A percentile compares a stretch with the other conserved stretches of the same genome.
These are phyloP conservation scores for Coemansia sp. DNA, from an alignment of 192 early-diverging fungal genomes.

Conservation along the genomic window DNA sequence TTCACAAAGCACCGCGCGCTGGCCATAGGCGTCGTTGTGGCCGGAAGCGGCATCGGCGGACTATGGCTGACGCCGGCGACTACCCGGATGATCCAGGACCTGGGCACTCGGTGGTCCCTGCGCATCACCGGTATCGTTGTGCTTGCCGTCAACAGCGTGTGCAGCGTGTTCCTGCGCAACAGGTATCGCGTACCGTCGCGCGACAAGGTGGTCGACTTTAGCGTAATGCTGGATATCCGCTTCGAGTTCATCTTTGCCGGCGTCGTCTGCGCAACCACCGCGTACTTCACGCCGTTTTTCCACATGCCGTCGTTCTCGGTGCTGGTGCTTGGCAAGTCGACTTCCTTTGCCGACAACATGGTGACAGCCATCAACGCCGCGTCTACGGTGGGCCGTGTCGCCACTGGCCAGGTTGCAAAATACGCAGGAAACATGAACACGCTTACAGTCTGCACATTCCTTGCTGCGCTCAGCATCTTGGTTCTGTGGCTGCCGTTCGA, in stretches of 20 bases:
- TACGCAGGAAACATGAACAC: slow-evolving; percentile 62
- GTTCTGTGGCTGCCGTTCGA: slow-evolving; percentile 58
- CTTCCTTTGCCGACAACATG: slow-evolving; percentile 52
- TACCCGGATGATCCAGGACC: slow-evolving; percentile 33
- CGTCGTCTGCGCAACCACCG: slow-evolving; percentile 43
- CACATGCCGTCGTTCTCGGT: slow-evolving; percentile 46
- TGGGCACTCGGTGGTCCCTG: slow-evolving; percentile 59
- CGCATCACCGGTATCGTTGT: slow-evolving; percentile 52
- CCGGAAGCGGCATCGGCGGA: slow-evolving; percentile 58
- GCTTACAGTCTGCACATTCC: slow-evolving; percentile 44
- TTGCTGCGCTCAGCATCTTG: slow-evolving; percentile 45
- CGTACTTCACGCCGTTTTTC: slow-evolving; percentile 63
- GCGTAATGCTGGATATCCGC: slow-evolving; percentile 40
- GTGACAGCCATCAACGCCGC: slow-evolving; percentile 65
- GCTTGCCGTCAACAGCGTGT: slow-evolving; percentile 39
- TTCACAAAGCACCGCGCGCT: slow-evolving; percentile 53
- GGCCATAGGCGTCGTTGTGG: slow-evolving; percentile 53
- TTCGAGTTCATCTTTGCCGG: slow-evolving; percentile 45
- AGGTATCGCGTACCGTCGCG: slow-evolving; percentile 7
- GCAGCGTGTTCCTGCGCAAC: slow-evolving; percentile 46
- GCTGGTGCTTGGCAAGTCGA: slow-evolving; percentile 40
- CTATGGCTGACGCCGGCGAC: slow-evolving; percentile 55
- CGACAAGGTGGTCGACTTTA: slow-evolving; percentile 46
- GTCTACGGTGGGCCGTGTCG: slow-evolving; percentile 62
- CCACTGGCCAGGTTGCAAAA: slow-evolving; percentile 61